Conservation (phyloP, 1,284 basidiomycete species). For the Ceratobasidium papillatum region DNA sequence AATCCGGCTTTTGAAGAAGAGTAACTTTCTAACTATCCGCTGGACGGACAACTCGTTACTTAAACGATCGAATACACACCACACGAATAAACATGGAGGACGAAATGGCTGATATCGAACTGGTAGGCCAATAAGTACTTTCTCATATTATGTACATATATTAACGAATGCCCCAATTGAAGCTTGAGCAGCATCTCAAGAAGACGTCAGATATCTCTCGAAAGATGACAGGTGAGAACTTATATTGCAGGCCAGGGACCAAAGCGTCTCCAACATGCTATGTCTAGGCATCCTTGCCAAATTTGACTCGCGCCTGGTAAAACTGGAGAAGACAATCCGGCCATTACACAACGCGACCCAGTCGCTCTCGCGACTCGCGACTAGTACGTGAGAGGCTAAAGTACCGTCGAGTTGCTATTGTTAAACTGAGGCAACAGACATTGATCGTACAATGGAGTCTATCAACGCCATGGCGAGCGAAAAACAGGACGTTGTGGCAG, state of each 20-base stretch:
- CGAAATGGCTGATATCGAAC: slow-evolving; percentile 78
- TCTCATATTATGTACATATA: neutral
- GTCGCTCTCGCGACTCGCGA: slow-evolving; percentile 71
- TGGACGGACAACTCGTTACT: neutral
- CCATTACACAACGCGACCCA: slow-evolving; percentile 79
- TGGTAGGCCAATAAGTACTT: slow-evolving; percentile 56
- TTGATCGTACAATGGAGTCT: slow-evolving; percentile 75
- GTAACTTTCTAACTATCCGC: no score
- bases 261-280: slow-evolving; percentile 1
- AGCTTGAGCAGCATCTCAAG: slow-evolving; percentile 86
- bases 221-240: slow-evolving; percentile 75
- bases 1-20: no score
- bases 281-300: slow-evolving; percentile 74
- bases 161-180: slow-evolving; percentile 20
- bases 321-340: slow-evolving; percentile 80
- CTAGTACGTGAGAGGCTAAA: slow-evolving; percentile 54
- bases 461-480: slow-evolving; percentile 79
- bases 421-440: slow-evolving; percentile 60
- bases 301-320: slow-evolving; percentile 77
- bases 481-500: slow-evolving; percentile 76
- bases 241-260: neutral
- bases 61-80: neutral
- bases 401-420: slow-evolving; percentile 39
- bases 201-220: slow-evolving; percentile 83
- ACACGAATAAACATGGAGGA: slow-evolving; percentile 66